These are phyloP conservation scores for Hanseniaspora sp. DNA, from an alignment of 1,139 yeast genomes.

Conservation along the genomic window DNA sequence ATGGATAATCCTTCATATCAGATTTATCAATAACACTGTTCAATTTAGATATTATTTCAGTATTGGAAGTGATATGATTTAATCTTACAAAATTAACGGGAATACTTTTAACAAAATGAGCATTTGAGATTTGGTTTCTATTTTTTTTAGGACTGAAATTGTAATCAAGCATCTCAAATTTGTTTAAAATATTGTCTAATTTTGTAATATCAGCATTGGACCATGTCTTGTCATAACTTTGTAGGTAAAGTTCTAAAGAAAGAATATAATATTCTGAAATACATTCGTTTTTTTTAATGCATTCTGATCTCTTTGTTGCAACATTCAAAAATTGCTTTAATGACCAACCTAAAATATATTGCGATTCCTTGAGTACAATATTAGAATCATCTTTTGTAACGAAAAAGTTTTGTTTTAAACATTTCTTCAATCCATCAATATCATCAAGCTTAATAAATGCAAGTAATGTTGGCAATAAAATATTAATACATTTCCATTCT, in stretches of 20 bases:
- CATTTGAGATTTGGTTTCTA: conserved; percentile 5
- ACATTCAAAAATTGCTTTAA: conserved; percentile 5
- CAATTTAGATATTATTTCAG: background rate
- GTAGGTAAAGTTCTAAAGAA: conserved; percentile 8
- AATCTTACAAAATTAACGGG: conserved; percentile 47
- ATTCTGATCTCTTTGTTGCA: background rate
- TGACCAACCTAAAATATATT: conserved; percentile 7
- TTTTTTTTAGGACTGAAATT: background rate
- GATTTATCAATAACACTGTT: background rate
- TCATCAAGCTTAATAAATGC: conserved; percentile 5
- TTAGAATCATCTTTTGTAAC: conserved; percentile 6
- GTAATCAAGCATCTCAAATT: background rate
- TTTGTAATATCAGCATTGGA: background rate
- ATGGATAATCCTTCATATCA: conserved; percentile 8
- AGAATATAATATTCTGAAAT: conserved; percentile 2
- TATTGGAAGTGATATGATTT: conserved; percentile 28
- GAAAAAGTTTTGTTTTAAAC: conserved; percentile 9
- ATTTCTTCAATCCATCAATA: conserved; percentile 3
- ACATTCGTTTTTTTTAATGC: background rate
- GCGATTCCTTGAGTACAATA: conserved; percentile 1
- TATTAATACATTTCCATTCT: conserved; percentile 65
- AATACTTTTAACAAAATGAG: conserved; percentile 9
- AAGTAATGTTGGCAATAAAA: conserved; percentile 23
- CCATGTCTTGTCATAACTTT: conserved; percentile 7
- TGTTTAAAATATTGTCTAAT: background rate